Conservation (phyloP, 1,139 yeast genomes). For the Protomyces inundatus region DNA sequence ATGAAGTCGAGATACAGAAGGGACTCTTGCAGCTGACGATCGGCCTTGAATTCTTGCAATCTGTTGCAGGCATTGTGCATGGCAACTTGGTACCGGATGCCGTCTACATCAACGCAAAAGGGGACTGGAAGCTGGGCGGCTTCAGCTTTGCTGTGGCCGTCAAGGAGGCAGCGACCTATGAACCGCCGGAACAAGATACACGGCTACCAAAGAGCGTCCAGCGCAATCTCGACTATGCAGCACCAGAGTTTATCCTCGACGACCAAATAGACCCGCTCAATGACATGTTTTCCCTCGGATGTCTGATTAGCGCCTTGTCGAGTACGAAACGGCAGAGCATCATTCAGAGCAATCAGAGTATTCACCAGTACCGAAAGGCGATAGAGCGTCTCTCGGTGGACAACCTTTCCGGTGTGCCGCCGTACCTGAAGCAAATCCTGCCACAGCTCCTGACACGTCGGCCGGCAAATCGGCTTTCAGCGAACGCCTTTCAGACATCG, state of each 20-base stretch:
- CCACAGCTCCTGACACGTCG: conserved; percentile 44
- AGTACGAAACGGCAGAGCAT: conserved; percentile 40
- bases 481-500: conserved; percentile 50
- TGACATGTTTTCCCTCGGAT: conserved; percentile 79
- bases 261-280: conserved; percentile 58
- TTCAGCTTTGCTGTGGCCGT: conserved; percentile 49
- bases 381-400: conserved; percentile 36
- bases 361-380: conserved; percentile 37
- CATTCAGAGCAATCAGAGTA: conserved; percentile 39
- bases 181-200: conserved; percentile 62
- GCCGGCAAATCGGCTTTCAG: conserved; percentile 45
- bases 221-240: conserved; percentile 64
- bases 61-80: conserved; percentile 68
- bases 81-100: conserved; percentile 74
- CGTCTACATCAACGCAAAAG: conserved; percentile 69
- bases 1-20: conserved; percentile 71
- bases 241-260: conserved; percentile 67
- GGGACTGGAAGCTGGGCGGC: conserved; percentile 92
- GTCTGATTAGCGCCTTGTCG: conserved; percentile 64
- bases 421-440: conserved; percentile 36
- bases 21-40: conserved; percentile 75
- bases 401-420: conserved; percentile 4
- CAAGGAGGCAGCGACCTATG: conserved; percentile 46
- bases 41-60: conserved; percentile 77
- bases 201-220: conserved; percentile 69